phyloP scores from a whole-genome alignment of 192 early-diverging fungal species.

The Rhizophlyctis rosea region DNA sequence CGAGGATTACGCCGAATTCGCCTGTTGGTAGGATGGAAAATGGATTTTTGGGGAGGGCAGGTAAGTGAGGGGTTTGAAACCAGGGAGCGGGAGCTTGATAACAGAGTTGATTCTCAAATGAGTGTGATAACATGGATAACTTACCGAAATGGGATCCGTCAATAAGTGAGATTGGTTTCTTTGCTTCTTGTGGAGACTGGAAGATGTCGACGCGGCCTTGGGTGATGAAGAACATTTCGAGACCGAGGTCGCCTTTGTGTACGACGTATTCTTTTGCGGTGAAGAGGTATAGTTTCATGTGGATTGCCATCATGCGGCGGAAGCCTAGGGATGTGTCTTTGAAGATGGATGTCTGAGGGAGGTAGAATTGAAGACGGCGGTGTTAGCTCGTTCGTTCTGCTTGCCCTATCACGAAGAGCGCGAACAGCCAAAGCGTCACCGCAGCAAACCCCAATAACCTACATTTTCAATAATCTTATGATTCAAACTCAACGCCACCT shows the following conservation, averaged over 20 bases:
- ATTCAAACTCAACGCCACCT: constrained; percentile 53
- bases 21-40: constrained; percentile 25
- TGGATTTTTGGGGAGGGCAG: too few relatives aligned
- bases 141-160: constrained; percentile 53
- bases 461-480: constrained; percentile 53
- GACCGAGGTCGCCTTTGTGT: constrained; percentile 43
- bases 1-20: constrained; percentile 47
- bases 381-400: too few relatives aligned
- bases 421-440: neutral
- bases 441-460: neutral
- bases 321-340: constrained; percentile 45
- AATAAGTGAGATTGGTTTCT: constrained; percentile 42
- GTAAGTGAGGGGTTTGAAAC: too few relatives aligned
- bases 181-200: constrained; percentile 31
- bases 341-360: constrained; percentile 40
- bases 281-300: constrained; percentile 50
- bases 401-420: too few relatives aligned
- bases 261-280: constrained; percentile 55
- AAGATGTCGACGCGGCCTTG: constrained; percentile 53
- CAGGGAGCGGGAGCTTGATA: too few relatives aligned
- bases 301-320: constrained; percentile 43
- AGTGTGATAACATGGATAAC: too few relatives aligned
- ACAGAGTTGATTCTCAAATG: too few relatives aligned
- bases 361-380: too few relatives aligned
- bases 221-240: constrained; percentile 54